Conservation (phyloP, 208 protist species). For the Phytomonas sp. region DNA sequence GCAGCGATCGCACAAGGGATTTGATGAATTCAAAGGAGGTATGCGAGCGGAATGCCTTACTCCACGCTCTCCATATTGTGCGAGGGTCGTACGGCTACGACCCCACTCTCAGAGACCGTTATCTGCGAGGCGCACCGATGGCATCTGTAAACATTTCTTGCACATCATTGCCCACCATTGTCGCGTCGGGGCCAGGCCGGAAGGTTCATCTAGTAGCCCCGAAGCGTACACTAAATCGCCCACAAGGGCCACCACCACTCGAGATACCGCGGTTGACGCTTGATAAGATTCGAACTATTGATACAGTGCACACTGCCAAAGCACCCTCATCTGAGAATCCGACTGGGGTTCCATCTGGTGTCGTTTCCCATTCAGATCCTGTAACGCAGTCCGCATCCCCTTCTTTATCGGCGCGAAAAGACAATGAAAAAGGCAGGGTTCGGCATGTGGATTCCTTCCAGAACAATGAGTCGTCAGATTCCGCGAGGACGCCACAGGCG, state of each 20-base stretch:
- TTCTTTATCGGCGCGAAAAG: not conserved
- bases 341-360: not conserved
- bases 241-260: not conserved
- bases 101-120: not conserved
- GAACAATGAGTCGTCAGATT: not conserved
- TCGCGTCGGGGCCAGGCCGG: too few relatives aligned
- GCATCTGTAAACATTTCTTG: not conserved
- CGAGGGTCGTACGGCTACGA: not conserved
- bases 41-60: not conserved
- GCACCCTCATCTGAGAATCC: not conserved
- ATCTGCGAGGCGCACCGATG: not conserved
- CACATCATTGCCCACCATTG: not conserved
- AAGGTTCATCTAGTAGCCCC: not conserved
- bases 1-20: not conserved
- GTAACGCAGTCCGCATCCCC: not conserved
- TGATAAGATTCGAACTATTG: not conserved
- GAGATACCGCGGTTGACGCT: not conserved
- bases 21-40: not conserved
- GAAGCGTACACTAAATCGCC: not conserved
- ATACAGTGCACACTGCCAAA: not conserved
- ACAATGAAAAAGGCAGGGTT: not conserved
- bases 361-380: not conserved
- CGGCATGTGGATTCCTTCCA: not conserved
- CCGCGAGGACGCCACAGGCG: not conserved
- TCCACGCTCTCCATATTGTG: conserved; percentile 26